Evolutionary conservation across 331 rosid genomes (phyloP), one percentile per base, ranked within the genome.

Genomic region (Spiraea crenata): DNA sequence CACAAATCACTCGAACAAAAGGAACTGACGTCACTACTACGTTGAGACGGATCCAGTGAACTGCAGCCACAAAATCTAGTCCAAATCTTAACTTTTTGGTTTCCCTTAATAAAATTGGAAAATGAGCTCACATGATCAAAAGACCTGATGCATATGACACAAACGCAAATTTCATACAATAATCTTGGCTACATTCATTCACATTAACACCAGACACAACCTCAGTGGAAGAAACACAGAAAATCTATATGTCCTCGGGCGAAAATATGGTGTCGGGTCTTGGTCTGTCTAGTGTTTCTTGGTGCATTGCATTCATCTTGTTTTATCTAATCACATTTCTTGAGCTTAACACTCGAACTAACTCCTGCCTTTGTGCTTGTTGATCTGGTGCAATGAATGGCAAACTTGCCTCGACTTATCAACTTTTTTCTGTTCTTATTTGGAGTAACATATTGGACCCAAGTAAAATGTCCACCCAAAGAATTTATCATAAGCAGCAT

Each of bases 51-150:
- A 74, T 79, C 66, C 90, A 85, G 57, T 80, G 87, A 64, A 85
- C 87, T 57, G 63, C 34, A 75, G 37, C 76, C 71, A 69, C 7
- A 10, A 69, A 77, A 72, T 75, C 84, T 51, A 81, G 73, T 83
- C 80, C 80, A 81, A 85, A 85, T 67, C 77, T 48, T 57, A 75
- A 40, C 85, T 87, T 79, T 72, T 54, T 68, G 68, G 63, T 77
- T 72, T 77, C 4, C 74, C 80, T 51, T 45, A 77, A 75, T 77
- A 73, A 39, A 68, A 69, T 73, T 40, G 82, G 79, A 63, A 81
- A 81, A 61, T 57, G 67, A 49, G 55, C 73, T 58, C 74, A 71
- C 79, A 46, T 72, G 79, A 61, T n/a, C 12, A 3, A 31, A 9
- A 12, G 64, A 59, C 71, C 46, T 54, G 63, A 69, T 60, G 63